Conservation (phyloP, 2,329 filamentous ascomycete genomes). For the Thelonectria discophora region DNA sequence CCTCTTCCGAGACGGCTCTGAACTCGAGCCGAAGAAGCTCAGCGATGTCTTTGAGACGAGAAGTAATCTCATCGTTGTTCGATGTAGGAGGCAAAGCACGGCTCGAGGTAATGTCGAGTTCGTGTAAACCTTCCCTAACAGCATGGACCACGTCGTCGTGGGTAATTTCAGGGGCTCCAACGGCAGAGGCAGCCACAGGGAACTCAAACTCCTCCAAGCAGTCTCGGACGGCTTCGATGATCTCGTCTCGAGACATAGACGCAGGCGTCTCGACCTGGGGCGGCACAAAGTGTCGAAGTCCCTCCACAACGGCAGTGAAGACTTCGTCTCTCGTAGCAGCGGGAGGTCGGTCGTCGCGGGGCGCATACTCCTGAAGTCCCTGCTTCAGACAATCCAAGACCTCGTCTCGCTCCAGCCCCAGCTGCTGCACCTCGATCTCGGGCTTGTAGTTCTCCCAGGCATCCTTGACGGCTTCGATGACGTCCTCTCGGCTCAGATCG, state of each 20-base stretch:
- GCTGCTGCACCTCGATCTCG: conserved; percentile 88
- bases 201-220: conserved; percentile 88
- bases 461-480: conserved; percentile 85
- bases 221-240: conserved; percentile 83
- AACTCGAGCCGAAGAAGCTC: conserved; percentile 68
- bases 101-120: conserved; percentile 56
- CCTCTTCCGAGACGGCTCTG: conserved; percentile 66
- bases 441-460: conserved; percentile 96
- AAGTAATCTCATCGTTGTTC: conserved; percentile 60
- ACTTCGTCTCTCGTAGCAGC: conserved; percentile 84
- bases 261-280: conserved; percentile 76
- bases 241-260: conserved; percentile 79
- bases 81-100: conserved; percentile 53
- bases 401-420: conserved; percentile 89
- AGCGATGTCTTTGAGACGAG: conserved; percentile 72
- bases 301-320: conserved; percentile 84
- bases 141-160: conserved; percentile 71
- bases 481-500: conserved; percentile 77
- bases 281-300: conserved; percentile 80
- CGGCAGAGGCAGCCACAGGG: conserved; percentile 66
- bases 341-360: conserved; percentile 59
- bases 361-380: conserved; percentile 79
- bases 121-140: conserved; percentile 67
- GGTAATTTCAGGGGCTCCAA: conserved; percentile 62
- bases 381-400: conserved; percentile 87